Conservation (phyloP, 139 green algal genomes). For the Microglena sp. region DNA sequence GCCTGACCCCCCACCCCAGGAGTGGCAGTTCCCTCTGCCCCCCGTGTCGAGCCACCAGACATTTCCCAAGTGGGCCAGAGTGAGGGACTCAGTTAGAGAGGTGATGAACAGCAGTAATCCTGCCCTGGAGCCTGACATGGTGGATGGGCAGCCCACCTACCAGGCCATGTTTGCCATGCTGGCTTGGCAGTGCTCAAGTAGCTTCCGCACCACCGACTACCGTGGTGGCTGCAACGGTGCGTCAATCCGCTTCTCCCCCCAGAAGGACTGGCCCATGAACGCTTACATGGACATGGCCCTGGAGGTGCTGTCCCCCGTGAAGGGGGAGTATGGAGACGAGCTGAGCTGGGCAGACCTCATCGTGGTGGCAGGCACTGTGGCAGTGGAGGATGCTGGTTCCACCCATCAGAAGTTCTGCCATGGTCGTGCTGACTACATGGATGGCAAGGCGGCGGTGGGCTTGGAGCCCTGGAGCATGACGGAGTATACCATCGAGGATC, state of each 20-base stretch:
- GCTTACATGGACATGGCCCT: conserved; percentile 12
- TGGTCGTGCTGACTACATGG: not conserved
- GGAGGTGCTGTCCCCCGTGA: conserved; percentile 13
- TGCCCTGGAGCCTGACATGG: too few species aligned
- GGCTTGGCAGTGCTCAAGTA: conserved; percentile 30
- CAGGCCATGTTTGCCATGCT: conserved; percentile 20
- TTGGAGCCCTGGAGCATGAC: conserved; percentile 31
- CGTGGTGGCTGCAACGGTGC: conserved; percentile 40
- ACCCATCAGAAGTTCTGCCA: conserved; percentile 1
- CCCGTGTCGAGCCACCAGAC: conserved; percentile 26
- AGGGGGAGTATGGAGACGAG: conserved; percentile 8
- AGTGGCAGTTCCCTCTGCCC: conserved; percentile 29
- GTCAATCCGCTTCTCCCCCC: conserved; percentile 24
- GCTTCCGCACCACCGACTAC: conserved; percentile 20
- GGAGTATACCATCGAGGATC: conserved; percentile 3
- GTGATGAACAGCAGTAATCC: not conserved
- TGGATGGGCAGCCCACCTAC: conserved; percentile 16
- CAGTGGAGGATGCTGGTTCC: conserved; percentile 20
- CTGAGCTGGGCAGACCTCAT: conserved; percentile 34
- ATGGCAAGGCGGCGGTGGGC: not conserved
- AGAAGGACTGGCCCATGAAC: conserved; percentile 32
- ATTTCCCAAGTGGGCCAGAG: conserved; percentile 9
- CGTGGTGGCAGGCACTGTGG: conserved; percentile 24
- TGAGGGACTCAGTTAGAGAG: not conserved
- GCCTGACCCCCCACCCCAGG: conserved; percentile 15